Evolutionary conservation across 495 filamentous ascomycete genomes (phyloP).

Genomic region (Symbiotaphrina buchneri): DNA sequence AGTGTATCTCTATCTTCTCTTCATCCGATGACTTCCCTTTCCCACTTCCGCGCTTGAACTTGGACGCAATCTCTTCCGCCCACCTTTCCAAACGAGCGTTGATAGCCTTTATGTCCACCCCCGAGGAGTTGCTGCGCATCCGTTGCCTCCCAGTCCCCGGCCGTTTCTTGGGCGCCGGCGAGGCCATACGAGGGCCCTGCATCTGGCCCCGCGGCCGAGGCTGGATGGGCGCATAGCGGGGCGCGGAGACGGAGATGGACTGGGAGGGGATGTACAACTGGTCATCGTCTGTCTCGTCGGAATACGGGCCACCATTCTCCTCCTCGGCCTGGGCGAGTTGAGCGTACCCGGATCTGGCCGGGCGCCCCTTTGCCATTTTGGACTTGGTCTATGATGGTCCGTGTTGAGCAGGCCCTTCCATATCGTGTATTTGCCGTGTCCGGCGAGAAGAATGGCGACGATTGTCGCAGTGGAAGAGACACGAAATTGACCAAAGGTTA

Average conservation of each 20-base stretch:
- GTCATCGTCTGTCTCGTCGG: constrained; percentile 49
- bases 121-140: constrained; percentile 54
- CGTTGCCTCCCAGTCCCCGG: constrained; percentile 22
- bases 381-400: too few species aligned
- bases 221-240: constrained; percentile 49
- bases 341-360: constrained; percentile 75
- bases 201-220: constrained; percentile 38
- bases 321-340: constrained; percentile 81
- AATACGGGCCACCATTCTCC: constrained; percentile 20
- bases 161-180: constrained; percentile 19
- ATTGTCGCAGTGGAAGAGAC: too few species aligned
- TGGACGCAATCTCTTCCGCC: constrained; percentile 94
- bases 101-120: constrained; percentile 95
- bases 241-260: constrained; percentile 33
- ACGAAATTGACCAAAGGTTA: too few species aligned
- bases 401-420: too few species aligned
- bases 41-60: constrained; percentile 72
- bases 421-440: constrained; percentile 4
- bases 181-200: constrained; percentile 19
- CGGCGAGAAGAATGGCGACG: too few species aligned
- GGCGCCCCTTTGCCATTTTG: constrained; percentile 25
- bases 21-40: constrained; percentile 60
- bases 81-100: constrained; percentile 90
- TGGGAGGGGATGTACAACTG: constrained; percentile 18
- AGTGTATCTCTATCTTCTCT: constrained; percentile 83